Conservation (phyloP, 2,329 filamentous ascomycete species). For the Chalara sp. region DNA sequence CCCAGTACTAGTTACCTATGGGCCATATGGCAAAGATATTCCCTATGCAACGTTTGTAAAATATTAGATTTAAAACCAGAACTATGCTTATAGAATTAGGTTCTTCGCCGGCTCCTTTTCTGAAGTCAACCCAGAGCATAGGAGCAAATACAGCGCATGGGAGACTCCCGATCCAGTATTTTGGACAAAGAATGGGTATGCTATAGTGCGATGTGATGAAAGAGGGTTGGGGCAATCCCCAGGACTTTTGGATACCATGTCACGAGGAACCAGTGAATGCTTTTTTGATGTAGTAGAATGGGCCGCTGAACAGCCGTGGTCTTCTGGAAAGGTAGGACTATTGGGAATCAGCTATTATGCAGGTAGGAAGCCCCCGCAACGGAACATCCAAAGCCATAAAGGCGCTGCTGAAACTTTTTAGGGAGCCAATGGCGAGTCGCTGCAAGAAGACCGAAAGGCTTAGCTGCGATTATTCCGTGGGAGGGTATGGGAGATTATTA, state of each 20-base stretch:
- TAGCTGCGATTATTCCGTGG: conserved; percentile 46
- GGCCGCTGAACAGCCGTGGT: conserved; percentile 43
- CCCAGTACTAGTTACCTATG: conserved; percentile 64
- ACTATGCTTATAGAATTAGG: conserved; percentile 12
- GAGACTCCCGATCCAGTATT: conserved; percentile 37
- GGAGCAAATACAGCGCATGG: conserved; percentile 34
- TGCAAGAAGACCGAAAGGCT: conserved; percentile 41
- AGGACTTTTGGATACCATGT: conserved; percentile 46
- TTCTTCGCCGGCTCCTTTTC: conserved; percentile 44
- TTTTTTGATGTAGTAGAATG: conserved; percentile 46
- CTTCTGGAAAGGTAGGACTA: conserved; percentile 41
- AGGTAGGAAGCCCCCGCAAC: not conserved
- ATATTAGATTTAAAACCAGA: too few species aligned
- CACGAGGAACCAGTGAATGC: conserved; percentile 40
- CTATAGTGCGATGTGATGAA: conserved; percentile 40
- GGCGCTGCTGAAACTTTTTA: not conserved
- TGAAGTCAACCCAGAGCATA: conserved; percentile 36
- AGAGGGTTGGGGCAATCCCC: conserved; percentile 44
- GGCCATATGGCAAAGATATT: conserved; percentile 69
- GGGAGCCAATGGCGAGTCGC: conserved; percentile 47
- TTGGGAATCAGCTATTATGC: conserved; percentile 46
- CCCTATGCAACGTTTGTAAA: conserved; percentile 36
- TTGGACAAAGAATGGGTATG: conserved; percentile 36
- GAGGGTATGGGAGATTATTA: conserved; percentile 49
- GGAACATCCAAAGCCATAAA: too few species aligned